Evolutionary conservation across 495 filamentous ascomycete species (phyloP), one percentile per base, ranked within the genome.

Genomic region (Penicillium odoratum): DNA sequence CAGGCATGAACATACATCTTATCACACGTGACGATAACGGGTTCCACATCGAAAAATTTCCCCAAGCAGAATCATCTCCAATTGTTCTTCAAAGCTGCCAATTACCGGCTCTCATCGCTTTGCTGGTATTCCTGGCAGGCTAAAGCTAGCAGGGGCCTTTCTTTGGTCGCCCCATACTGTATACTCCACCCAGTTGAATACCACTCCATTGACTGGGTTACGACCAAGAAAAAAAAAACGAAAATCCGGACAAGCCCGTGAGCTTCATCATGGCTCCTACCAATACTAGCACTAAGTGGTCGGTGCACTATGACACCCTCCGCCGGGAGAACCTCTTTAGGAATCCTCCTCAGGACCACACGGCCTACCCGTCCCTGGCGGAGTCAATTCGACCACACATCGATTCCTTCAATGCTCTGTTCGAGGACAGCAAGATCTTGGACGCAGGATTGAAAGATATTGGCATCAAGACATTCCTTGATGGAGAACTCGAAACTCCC

Each of bases 401-500:
- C 68, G 85, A 97, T 60, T 93, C 94, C 8, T 98, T 97, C 85
- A 96, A 98, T 78, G 88, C 89, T n/a, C 77, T 97, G 40, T 92
- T 97, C 65, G 86, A 86, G 13, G 77, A 75, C 64, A 81, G 76
- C 60, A 81, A 82, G 61, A 80, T 96, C 26, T 73, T 98, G 44
- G 86, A 90, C 50, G 84, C 86, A 25, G 91, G 83, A 11, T 63
- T 97, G 53, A 83, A 83, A 66, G 94, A 98, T 66, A 97, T 98
- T 67, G 94, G 94, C 55, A 90, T 86, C 57, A 94, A 92, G 75
- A 82, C 82, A 3, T 92, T 91, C 69, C 80, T 97, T 34, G 92
- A 98, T 73, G 91, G 91, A 47, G 84, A 88, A 48, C 44, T 31
- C 30, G 78, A 81, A 57, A 73, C 72, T 4, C 56, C 64, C 13